These are phyloP conservation scores for Cytospora mali DNA, from an alignment of 2,329 filamentous ascomycete species.

Conservation along the genomic window DNA sequence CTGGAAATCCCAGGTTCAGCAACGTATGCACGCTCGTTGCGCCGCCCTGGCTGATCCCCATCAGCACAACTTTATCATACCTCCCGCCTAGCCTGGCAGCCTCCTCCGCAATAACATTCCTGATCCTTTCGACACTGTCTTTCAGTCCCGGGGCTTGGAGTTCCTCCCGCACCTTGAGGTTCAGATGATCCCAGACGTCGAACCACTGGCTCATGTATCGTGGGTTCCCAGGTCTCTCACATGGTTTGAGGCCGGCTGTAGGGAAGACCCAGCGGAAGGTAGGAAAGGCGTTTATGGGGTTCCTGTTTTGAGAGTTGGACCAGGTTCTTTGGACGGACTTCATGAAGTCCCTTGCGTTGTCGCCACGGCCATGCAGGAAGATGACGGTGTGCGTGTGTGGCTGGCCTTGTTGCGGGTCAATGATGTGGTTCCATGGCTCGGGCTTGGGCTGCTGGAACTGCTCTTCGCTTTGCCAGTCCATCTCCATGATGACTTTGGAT, in stretches of 20 bases:
- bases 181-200: slow-evolving; percentile 48
- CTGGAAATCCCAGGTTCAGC: slow-evolving; percentile 39
- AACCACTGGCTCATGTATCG: slow-evolving; percentile 49
- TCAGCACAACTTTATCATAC: slow-evolving; percentile 45
- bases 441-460: neutral
- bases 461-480: slow-evolving; percentile 17
- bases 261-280: slow-evolving; percentile 53
- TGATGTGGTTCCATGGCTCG: neutral
- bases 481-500: slow-evolving; percentile 11
- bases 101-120: slow-evolving; percentile 40
- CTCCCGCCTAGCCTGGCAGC: slow-evolving; percentile 40
- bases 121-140: slow-evolving; percentile 41
- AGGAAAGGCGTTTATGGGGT: slow-evolving; percentile 45
- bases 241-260: slow-evolving; percentile 34
- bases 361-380: slow-evolving; percentile 50
- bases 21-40: slow-evolving; percentile 44
- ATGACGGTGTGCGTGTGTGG: slow-evolving; percentile 46
- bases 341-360: slow-evolving; percentile 40
- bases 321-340: slow-evolving; percentile 33
- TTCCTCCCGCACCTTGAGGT: slow-evolving; percentile 46
- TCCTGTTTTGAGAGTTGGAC: slow-evolving; percentile 36
- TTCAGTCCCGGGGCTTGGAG: slow-evolving; percentile 45
- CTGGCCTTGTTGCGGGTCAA: slow-evolving; percentile 27
- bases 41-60: slow-evolving; percentile 51
- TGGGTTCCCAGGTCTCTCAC: slow-evolving; percentile 33